Evolutionary conservation across 2,329 filamentous ascomycete species (phyloP).

Genomic region (Alternaria consortialis): DNA sequence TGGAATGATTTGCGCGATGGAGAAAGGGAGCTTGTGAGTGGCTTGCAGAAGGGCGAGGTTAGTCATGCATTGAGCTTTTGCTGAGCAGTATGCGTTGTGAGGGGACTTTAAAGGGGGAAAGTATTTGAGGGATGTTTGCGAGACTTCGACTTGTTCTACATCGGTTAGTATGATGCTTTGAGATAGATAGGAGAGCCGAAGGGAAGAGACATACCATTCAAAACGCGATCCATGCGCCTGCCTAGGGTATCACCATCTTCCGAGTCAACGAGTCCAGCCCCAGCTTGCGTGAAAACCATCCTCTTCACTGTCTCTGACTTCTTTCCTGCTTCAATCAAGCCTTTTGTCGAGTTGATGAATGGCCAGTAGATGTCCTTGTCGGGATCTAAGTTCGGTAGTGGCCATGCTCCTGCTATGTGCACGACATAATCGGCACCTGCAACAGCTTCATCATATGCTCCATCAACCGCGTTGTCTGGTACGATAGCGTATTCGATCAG

Average conservation of each 20-base stretch:
- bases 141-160: slow-evolving; percentile 35
- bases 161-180: background rate
- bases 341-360: slow-evolving; percentile 45
- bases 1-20: slow-evolving; percentile 45
- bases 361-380: slow-evolving; percentile 47
- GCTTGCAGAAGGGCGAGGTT: slow-evolving; percentile 28
- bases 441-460: slow-evolving; percentile 43
- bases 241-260: slow-evolving; percentile 46
- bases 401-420: slow-evolving; percentile 49
- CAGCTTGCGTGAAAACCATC: slow-evolving; percentile 47
- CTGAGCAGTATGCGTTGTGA: slow-evolving; percentile 46
- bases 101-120: slow-evolving; percentile 39
- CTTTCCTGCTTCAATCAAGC: slow-evolving; percentile 38
- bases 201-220: slow-evolving; percentile 30
- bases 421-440: slow-evolving; percentile 36
- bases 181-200: background rate
- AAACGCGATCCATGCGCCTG: slow-evolving; percentile 34
- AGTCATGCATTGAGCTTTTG: slow-evolving; percentile 47
- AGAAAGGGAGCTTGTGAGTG: slow-evolving; percentile 29
- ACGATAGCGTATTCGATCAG: slow-evolving; percentile 39
- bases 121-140: slow-evolving; percentile 31
- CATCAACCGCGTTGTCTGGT: slow-evolving; percentile 37
- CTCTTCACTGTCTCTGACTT: slow-evolving; percentile 36
- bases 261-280: slow-evolving; percentile 43
- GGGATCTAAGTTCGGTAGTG: slow-evolving; percentile 41